phyloP scores from a whole-genome alignment of 306 rosid species.

The Castanea mollissima region DNA sequence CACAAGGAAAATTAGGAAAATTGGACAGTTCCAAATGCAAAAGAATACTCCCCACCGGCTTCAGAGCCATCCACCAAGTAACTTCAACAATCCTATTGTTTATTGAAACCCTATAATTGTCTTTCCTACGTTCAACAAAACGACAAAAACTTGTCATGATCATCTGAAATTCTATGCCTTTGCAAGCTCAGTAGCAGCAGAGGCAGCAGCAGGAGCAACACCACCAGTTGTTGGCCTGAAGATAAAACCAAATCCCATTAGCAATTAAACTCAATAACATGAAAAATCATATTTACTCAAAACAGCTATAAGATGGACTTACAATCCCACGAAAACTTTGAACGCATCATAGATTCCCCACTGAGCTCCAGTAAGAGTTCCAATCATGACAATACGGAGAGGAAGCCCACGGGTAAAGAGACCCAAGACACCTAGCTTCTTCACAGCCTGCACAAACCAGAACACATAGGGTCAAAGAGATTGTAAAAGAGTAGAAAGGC shows the following conservation, averaged over 20 bases:
- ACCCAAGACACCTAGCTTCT: slow-evolving; percentile 75
- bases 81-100: slow-evolving; percentile 39
- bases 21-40: slow-evolving; percentile 39
- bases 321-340: slow-evolving; percentile 94
- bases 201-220: slow-evolving; percentile 48
- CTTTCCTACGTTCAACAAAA: slow-evolving; percentile 34
- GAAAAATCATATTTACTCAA: background rate
- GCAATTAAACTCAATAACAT: background rate
- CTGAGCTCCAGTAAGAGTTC: slow-evolving; percentile 97
- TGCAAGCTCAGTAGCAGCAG: slow-evolving; percentile 30
- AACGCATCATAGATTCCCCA: slow-evolving; percentile 98
- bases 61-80: slow-evolving; percentile 42
- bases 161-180: slow-evolving; percentile 24
- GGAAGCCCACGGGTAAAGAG: slow-evolving; percentile 96
- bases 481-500: background rate
- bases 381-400: slow-evolving; percentile 95
- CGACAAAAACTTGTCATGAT: slow-evolving; percentile 9
- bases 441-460: slow-evolving; percentile 64
- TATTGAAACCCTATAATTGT: slow-evolving; percentile 51
- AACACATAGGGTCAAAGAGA: slow-evolving; percentile 9
- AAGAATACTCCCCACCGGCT: slow-evolving; percentile 39
- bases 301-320: slow-evolving; percentile 36
- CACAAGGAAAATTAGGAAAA: slow-evolving; percentile 32
- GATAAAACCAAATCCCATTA: slow-evolving; percentile 9
- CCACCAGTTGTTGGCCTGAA: slow-evolving; percentile 97